Evolutionary conservation across 108 stramenopile species (phyloP).

Genomic region (Cyclotella choctawhatcheeana): DNA sequence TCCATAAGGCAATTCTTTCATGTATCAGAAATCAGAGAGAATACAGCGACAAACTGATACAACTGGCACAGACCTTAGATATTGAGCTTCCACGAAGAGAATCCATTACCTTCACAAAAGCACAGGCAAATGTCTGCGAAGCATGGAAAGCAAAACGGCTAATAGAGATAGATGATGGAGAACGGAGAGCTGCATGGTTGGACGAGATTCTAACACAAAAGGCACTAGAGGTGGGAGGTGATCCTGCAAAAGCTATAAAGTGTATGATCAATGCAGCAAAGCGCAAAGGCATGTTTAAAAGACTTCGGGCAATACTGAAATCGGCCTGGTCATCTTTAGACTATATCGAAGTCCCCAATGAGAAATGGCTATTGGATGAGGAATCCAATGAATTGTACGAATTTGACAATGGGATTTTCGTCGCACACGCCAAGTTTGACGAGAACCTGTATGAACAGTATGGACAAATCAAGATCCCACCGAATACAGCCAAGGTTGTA

Average conservation of each 20-base stretch:
- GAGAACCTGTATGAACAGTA: background rate
- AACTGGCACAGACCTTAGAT: background rate
- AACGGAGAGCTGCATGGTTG: background rate
- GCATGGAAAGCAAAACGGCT: background rate
- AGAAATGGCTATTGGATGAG: background rate
- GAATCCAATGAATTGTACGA: background rate
- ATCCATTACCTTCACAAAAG: background rate
- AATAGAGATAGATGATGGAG: background rate
- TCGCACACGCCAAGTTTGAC: background rate
- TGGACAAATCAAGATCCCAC: background rate
- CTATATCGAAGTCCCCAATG: slow-evolving; percentile 9
- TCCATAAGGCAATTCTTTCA: background rate
- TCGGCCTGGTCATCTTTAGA: background rate
- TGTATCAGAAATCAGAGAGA: background rate
- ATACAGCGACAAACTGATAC: background rate
- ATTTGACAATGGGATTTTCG: slow-evolving; percentile 6
- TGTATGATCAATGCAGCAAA: background rate
- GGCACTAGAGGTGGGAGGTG: background rate
- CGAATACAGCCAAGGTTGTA: background rate
- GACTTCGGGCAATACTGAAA: background rate
- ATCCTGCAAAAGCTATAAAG: background rate
- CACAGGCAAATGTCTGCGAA: background rate
- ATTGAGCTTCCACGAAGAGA: background rate
- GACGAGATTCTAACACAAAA: background rate
- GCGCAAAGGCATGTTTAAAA: background rate